These are phyloP conservation scores for Delitschia confertaspora DNA, from an alignment of 495 filamentous ascomycete genomes.

Conservation along the genomic window DNA sequence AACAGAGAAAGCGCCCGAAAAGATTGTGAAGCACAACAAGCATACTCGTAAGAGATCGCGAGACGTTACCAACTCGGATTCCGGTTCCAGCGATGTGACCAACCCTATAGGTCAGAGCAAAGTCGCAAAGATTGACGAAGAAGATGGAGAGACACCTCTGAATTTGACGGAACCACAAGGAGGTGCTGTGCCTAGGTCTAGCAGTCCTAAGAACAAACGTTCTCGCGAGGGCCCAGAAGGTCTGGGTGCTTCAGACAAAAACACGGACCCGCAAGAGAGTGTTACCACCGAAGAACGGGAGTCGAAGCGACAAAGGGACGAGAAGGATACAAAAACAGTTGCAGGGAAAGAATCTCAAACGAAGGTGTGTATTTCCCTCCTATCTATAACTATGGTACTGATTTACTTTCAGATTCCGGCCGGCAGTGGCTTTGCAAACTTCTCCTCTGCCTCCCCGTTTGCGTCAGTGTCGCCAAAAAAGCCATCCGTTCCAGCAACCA, in stretches of 20 bases:
- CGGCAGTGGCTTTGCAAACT: conserved; percentile 46
- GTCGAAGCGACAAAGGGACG: conserved; percentile 28
- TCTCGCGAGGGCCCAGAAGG: conserved; percentile 20
- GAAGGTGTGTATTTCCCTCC: conserved; percentile 16
- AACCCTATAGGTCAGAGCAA: conserved; percentile 17
- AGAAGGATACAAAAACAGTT: conserved; percentile 7
- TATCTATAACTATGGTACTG: neutral
- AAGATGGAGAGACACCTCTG: conserved; percentile 8
- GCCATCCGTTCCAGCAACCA: conserved; percentile 5
- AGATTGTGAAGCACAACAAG: conserved; percentile 17
- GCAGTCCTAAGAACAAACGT: conserved; percentile 31
- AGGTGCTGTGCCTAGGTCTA: conserved; percentile 3
- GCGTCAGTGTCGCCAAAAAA: conserved; percentile 35
- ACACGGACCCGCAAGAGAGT: neutral
- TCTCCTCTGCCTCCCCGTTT: conserved; percentile 45
- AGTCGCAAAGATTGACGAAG: conserved; percentile 11
- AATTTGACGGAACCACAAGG: conserved; percentile 7
- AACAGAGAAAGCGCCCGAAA: conserved; percentile 11
- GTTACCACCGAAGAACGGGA: conserved; percentile 18
- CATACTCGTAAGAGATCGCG: conserved; percentile 35
- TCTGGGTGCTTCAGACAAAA: neutral
- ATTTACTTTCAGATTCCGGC: conserved; percentile 34
- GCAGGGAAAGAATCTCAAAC: conserved; percentile 5
- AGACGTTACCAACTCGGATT: conserved; percentile 22
- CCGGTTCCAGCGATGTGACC: too few relatives aligned